These are phyloP conservation scores for Avena atlantica DNA, from an alignment of 176 grass and related monocot genomes.

Conservation along the genomic window DNA sequence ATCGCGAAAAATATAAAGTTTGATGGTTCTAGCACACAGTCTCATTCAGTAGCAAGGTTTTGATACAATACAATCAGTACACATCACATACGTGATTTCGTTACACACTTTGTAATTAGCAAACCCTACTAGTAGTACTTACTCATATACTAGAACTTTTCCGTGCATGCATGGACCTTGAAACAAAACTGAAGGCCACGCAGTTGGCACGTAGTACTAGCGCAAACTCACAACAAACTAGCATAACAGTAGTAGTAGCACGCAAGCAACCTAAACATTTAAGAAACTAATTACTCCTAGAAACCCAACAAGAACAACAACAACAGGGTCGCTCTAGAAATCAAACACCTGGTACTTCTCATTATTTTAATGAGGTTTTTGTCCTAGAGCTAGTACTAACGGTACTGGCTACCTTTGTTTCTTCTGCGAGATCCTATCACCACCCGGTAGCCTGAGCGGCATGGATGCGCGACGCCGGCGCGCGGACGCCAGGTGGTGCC, in stretches of 20 bases:
- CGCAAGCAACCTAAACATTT: background rate
- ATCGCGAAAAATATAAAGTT: background rate
- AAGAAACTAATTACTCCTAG: constrained; percentile 11
- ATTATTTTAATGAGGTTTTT: background rate
- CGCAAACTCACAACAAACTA: background rate
- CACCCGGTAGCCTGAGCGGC: constrained; percentile 41
- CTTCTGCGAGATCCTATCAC: constrained; percentile 57
- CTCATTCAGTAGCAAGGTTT: background rate
- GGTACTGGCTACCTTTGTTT: constrained; percentile 7
- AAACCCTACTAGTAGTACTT: background rate
- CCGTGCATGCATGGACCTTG: background rate
- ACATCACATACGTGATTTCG: background rate
- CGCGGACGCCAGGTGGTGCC: constrained; percentile 46
- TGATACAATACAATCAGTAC: background rate
- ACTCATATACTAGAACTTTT: too few relatives aligned
- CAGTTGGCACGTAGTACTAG: background rate
- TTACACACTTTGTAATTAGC: background rate
- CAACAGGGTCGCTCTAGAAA: background rate
- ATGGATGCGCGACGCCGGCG: background rate
- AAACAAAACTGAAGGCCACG: constrained; percentile 35
- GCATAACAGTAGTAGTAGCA: background rate
- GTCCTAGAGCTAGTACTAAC: constrained; percentile 7
- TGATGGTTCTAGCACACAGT: background rate
- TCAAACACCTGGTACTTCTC: background rate
- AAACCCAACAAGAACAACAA: background rate